Evolutionary conservation across 2,329 filamentous ascomycete species (phyloP), one percentile per base, ranked within the genome.

Genomic region (Didymella segeticola): DNA sequence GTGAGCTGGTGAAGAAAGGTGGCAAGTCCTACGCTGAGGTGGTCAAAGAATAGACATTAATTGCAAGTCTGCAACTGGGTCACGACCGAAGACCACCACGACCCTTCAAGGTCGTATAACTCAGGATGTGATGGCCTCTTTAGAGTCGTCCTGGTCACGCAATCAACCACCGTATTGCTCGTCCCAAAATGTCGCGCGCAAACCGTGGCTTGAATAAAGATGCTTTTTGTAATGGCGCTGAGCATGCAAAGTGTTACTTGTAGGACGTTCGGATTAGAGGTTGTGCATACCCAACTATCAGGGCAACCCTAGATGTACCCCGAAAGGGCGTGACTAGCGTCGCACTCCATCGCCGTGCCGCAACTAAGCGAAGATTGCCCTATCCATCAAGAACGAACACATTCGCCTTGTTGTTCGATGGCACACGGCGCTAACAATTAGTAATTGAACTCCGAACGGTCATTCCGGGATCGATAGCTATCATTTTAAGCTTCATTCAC

Each of bases 1-100:
- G 74, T 0, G 69, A 73, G 56, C 45, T 75, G 61, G 60, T 67
- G 14, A 76, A 76, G 64, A 72, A 63, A 55, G 22, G 39, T 15
- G 63, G 59, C 4, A 63, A 61, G 51, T 61, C 59, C 2, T 67
- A 67, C 19, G 63, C 65, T 1, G 55, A 64, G 29, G 63, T 57
- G 23, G 54, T 62, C 20, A 60, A 65, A 37, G 55, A 62, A 43
- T 60, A 41, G 6, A 30, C 23, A 6, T 27, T 27, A 11, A 6
- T 27, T 27, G 25, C n/a, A n/a, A n/a, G n/a, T n/a, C n/a, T n/a
- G n/a, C n/a, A n/a, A n/a, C n/a, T n/a, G n/a, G n/a, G n/a, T n/a
- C n/a, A n/a, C n/a, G n/a, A n/a, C n/a, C n/a, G n/a, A 27, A 27
- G 6, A 11, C 25, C 11, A 11, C 25, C 6, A 27, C 25, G 25